phyloP scores from a whole-genome alignment of 345 rosid genomes.

The Ceriops tagal region DNA sequence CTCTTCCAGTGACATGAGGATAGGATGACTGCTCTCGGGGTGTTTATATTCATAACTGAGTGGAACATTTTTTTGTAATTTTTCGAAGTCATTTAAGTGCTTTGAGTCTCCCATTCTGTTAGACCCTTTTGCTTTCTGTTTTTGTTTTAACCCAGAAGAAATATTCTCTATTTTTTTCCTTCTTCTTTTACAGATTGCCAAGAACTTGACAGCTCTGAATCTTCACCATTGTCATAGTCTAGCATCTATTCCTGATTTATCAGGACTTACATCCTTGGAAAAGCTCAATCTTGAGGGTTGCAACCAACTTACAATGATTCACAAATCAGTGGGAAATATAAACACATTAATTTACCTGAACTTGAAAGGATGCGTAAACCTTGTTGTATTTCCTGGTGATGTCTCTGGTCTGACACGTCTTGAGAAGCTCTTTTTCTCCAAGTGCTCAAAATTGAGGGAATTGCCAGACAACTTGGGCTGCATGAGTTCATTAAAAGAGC shows the following conservation, averaged over 20 bases:
- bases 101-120: no score
- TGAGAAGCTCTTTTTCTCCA: slow-evolving; percentile 36
- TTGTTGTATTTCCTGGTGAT: slow-evolving; percentile 35
- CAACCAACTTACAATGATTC: slow-evolving; percentile 26
- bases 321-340: slow-evolving; percentile 36
- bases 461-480: slow-evolving; percentile 38
- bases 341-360: slow-evolving; percentile 33
- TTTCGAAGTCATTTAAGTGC: no score
- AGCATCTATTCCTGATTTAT: slow-evolving; percentile 41
- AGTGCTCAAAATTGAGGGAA: slow-evolving; percentile 32
- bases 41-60: no score
- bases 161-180: not conserved
- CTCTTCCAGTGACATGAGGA: not conserved
- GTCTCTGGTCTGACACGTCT: slow-evolving; percentile 41
- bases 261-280: slow-evolving; percentile 28
- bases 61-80: no score
- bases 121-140: no score
- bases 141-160: no score
- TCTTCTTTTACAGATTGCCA: slow-evolving; percentile 22
- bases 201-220: slow-evolving; percentile 44
- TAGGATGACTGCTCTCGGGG: not conserved
- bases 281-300: slow-evolving; percentile 42
- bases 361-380: slow-evolving; percentile 33
- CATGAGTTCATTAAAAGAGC: slow-evolving; percentile 46
- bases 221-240: slow-evolving; percentile 35